A percentile compares a stretch with the other conserved stretches of the same genome.
These are phyloP conservation scores for Amanita thiersii DNA, from an alignment of 768 basidiomycete genomes.

Conservation along the genomic window DNA sequence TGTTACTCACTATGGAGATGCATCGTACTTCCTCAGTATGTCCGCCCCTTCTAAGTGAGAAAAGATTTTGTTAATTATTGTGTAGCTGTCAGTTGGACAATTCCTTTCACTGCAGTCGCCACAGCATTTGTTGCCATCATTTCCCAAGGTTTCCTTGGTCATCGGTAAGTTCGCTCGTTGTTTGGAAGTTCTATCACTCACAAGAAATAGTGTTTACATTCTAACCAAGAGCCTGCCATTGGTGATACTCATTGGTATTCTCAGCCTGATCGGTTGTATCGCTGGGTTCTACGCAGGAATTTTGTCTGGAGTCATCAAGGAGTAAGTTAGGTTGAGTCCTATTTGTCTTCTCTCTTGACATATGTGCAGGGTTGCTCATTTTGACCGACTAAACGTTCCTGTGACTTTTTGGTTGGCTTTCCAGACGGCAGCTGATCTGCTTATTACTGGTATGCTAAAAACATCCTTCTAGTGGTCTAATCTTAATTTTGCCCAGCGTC, in stretches of 20 bases:
- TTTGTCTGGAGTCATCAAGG: conserved; percentile 30
- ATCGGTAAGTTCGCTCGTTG: conserved; percentile 25
- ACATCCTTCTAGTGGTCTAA: neutral
- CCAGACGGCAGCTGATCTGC: conserved; percentile 34
- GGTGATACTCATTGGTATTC: conserved; percentile 23
- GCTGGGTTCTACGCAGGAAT: conserved; percentile 36
- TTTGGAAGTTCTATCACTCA: neutral
- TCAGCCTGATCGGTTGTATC: conserved; percentile 31
- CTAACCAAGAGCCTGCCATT: conserved; percentile 28
- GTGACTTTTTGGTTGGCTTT: conserved; percentile 40
- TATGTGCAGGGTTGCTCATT: conserved; percentile 28
- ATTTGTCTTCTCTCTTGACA: neutral
- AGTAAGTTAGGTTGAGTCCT: conserved; percentile 21
- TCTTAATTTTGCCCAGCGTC: conserved; percentile 13
- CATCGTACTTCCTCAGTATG: conserved; percentile 24
- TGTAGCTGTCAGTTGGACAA: conserved; percentile 38
- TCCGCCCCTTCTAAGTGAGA: neutral
- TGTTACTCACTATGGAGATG: conserved; percentile 32
- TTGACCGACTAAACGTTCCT: conserved; percentile 29
- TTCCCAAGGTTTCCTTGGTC: conserved; percentile 40
- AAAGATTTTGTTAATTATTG: neutral
- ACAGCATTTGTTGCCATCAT: conserved; percentile 38
- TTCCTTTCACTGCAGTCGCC: conserved; percentile 40
- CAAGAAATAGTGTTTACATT: conserved; percentile 20
- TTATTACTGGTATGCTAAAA: conserved; percentile 32